Evolutionary conservation across 169 alveolate species (phyloP).

Genomic region (Theileria orientalis): DNA sequence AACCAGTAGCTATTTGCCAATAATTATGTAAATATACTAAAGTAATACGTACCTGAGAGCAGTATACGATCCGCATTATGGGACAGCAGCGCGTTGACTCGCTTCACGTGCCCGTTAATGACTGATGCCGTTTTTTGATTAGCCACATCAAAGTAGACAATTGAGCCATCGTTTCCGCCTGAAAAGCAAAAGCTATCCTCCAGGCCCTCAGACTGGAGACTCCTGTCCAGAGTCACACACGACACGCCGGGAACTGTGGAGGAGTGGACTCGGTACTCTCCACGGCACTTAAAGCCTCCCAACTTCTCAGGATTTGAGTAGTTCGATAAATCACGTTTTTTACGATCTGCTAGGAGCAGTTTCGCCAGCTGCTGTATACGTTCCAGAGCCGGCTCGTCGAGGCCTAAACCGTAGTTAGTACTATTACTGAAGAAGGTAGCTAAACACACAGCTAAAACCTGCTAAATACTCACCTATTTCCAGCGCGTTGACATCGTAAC

Average conservation of each 20-base stretch:
- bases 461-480: slow-evolving; percentile 60
- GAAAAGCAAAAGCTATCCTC: slow-evolving; percentile 68
- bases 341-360: slow-evolving; percentile 69
- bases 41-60: slow-evolving; percentile 14
- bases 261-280: slow-evolving; percentile 71
- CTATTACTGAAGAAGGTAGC: neutral
- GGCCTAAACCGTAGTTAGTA: slow-evolving; percentile 34
- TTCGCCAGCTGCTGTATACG: slow-evolving; percentile 70
- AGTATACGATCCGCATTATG: slow-evolving; percentile 59
- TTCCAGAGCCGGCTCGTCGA: slow-evolving; percentile 60
- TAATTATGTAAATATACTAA: neutral
- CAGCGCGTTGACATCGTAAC: slow-evolving; percentile 60
- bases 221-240: slow-evolving; percentile 60
- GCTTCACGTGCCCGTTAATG: slow-evolving; percentile 70
- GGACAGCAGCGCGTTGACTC: slow-evolving; percentile 65
- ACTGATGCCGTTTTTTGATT: slow-evolving; percentile 59
- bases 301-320: slow-evolving; percentile 34
- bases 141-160: slow-evolving; percentile 70
- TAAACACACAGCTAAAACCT: slow-evolving; percentile 2
- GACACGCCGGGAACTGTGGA: slow-evolving; percentile 73
- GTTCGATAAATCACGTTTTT: slow-evolving; percentile 66
- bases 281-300: slow-evolving; percentile 47
- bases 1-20: neutral
- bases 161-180: slow-evolving; percentile 82
- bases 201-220: slow-evolving; percentile 24